Conservation (phyloP, 2,329 filamentous ascomycete species). For the Pyricularia sp. region DNA sequence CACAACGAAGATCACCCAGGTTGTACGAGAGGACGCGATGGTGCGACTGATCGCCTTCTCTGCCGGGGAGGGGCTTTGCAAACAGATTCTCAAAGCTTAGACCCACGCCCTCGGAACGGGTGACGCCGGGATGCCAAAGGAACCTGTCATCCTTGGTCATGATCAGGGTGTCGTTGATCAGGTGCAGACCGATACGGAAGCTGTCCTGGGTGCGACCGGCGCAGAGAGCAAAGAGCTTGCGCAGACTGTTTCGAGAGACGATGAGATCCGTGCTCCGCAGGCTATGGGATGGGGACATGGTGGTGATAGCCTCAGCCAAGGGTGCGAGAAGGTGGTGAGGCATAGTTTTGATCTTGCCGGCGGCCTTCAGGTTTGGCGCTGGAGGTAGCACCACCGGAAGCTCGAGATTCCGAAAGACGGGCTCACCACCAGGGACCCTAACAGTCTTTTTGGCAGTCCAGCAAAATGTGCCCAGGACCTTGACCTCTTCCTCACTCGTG, state of each 20-base stretch:
- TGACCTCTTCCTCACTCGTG: not conserved
- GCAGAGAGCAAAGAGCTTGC: slow-evolving; percentile 1
- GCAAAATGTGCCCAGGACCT: not conserved
- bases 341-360: not conserved
- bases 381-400: not conserved
- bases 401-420: not conserved
- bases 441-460: slow-evolving; percentile 1
- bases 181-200: slow-evolving; percentile 2
- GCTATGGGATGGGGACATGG: not conserved
- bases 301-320: not conserved
- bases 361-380: not conserved
- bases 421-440: not conserved
- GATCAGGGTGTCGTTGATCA: not conserved
- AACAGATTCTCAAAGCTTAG: not conserved
- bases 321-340: not conserved
- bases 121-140: not conserved
- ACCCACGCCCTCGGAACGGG: not conserved
- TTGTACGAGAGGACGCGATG: not conserved
- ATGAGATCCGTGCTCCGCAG: not conserved
- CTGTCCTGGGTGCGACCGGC: not conserved
- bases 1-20: not conserved
- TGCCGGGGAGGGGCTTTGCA: not conserved
- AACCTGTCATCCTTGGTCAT: not conserved
- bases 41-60: not conserved
- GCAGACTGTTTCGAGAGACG: not conserved